phyloP scores from a whole-genome alignment of 371 early-diverging fungal species.

The Nematocida minor region DNA sequence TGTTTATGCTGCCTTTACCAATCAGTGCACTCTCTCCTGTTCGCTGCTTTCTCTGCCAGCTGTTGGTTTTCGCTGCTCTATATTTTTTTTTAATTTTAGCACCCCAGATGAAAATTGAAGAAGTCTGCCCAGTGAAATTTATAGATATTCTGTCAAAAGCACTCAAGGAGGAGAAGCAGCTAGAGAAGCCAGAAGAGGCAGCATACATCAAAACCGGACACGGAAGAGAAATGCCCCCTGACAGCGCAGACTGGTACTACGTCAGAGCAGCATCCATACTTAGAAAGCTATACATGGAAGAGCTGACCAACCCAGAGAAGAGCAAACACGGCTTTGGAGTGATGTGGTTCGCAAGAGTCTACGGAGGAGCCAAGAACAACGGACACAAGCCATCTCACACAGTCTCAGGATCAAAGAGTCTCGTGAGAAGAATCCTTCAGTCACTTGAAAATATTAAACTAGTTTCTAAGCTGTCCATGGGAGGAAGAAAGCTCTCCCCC shows the following conservation, averaged over 20 bases:
- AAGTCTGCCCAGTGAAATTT: constrained; percentile 57
- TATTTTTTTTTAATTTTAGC: constrained; percentile 40
- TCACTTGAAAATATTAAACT: constrained; percentile 13
- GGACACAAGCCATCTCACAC: constrained; percentile 53
- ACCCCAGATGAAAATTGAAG: constrained; percentile 59
- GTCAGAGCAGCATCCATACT: constrained; percentile 62
- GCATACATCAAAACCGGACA: constrained; percentile 63
- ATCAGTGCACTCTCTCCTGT: background rate
- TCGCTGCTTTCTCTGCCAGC: background rate
- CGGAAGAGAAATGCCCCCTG: constrained; percentile 62
- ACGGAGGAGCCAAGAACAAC: constrained; percentile 49
- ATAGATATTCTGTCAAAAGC: constrained; percentile 50
- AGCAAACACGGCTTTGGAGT: constrained; percentile 45
- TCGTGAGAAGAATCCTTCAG: constrained; percentile 43
- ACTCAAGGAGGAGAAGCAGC: constrained; percentile 54
- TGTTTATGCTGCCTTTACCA: background rate
- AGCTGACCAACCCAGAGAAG: constrained; percentile 36
- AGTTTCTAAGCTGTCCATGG: constrained; percentile 5
- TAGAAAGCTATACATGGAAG: constrained; percentile 54
- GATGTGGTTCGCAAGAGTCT: constrained; percentile 42
- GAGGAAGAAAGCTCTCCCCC: constrained; percentile 41
- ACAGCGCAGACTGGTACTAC: constrained; percentile 61
- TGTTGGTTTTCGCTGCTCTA: no score
- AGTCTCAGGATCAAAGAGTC: constrained; percentile 50
- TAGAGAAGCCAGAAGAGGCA: constrained; percentile 51